phyloP scores from a whole-genome alignment of 2,329 filamentous ascomycete species.

The Diplodia intermedia region DNA sequence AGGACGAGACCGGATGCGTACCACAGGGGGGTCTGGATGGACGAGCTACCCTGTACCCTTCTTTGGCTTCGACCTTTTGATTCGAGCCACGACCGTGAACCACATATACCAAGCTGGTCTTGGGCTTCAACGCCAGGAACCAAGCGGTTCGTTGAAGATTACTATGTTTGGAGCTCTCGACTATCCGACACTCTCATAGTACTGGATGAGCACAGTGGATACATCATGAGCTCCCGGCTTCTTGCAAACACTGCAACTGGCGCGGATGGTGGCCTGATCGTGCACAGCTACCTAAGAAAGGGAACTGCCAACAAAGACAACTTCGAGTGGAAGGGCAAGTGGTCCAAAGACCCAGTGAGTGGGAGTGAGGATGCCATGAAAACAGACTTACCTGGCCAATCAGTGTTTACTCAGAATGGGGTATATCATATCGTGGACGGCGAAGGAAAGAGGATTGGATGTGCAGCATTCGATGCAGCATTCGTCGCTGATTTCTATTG shows the following conservation, averaged over 20 bases:
- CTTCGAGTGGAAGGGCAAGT: neutral
- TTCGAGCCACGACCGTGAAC: neutral
- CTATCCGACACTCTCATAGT: neutral
- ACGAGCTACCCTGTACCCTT: neutral
- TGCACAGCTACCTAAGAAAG: neutral
- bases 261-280: neutral
- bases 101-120: neutral
- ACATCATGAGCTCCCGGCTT: neutral
- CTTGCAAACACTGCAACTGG: neutral
- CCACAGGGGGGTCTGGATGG: neutral
- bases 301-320: neutral
- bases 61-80: neutral
- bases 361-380: neutral
- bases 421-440: neutral
- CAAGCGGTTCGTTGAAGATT: neutral
- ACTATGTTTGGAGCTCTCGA: neutral
- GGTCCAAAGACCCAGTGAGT: no score
- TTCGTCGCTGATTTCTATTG: neutral
- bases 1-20: neutral
- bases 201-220: neutral
- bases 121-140: neutral
- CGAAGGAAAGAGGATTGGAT: neutral
- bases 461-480: neutral
- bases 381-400: neutral
- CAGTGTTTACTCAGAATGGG: neutral